A percentile compares a stretch with the other conserved stretches of the same genome.
Conservation (phyloP, 345 rosid species). For the Brassica napus region DNA sequence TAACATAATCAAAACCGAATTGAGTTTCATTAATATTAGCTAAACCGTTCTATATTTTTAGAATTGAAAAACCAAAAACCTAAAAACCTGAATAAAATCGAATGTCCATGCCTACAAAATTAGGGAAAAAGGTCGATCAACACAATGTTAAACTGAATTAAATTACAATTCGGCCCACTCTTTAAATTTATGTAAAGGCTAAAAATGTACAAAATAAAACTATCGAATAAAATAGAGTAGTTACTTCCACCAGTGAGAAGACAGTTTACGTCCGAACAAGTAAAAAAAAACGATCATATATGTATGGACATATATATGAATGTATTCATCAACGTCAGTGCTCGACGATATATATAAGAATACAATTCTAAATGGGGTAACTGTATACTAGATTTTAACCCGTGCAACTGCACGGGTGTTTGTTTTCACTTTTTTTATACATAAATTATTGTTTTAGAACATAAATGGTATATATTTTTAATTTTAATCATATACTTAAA, state of each 20-base stretch:
- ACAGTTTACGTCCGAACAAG: neutral
- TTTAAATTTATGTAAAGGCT: neutral
- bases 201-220: neutral
- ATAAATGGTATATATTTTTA: too few relatives aligned
- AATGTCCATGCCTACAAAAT: too few relatives aligned
- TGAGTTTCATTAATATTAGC: too few relatives aligned
- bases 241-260: neutral
- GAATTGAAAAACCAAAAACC: too few relatives aligned
- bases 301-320: neutral
- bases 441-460: too few relatives aligned
- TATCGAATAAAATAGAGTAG: neutral
- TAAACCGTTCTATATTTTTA: too few relatives aligned
- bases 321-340: conserved; percentile 8
- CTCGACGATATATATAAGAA: neutral
- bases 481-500: too few relatives aligned
- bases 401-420: too few relatives aligned
- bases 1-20: too few relatives aligned
- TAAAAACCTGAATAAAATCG: too few relatives aligned
- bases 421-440: too few relatives aligned
- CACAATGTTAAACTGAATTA: neutral
- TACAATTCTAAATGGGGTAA: conserved; percentile 11
- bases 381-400: neutral
- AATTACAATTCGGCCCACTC: neutral
- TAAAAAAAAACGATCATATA: neutral
- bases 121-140: neutral